Evolutionary conservation across 192 early-diverging fungal species (phyloP), one percentile per base, ranked within the genome.

Genomic region (Backusella parvicylindrica): DNA sequence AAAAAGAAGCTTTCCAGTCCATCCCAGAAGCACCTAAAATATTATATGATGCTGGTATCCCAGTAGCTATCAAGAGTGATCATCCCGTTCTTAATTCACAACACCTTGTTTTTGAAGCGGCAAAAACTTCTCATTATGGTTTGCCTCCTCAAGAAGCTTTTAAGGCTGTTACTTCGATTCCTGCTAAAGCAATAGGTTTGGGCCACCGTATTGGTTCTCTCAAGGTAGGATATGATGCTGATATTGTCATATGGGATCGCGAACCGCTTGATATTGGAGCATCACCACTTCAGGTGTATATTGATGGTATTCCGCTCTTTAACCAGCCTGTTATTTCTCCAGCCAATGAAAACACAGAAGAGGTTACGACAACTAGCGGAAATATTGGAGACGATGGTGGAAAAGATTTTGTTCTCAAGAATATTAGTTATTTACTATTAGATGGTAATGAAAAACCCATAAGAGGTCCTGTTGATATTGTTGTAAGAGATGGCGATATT

Each of bases 1-100:
- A 95, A 77, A 89, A 89, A 68, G 92, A 95, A 77, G 92, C 93
- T 2, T 94, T 91, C 75, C 84, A 88, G 68, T 85, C 84, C 26
- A 87, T 86, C 23, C 86, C 89, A 7, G 47, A 86, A 33, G 82
- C 84, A 2, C 89, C 90, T 1, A 84, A 87, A 72, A 89, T 91
- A 37, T 70, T 95, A 35, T 64, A 81, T 12, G 88, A 92, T 16
- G 89, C 89, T 5, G 91, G 91, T 18, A 89, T 95, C 35, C 71
- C 88, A 30, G 91, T 95, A 33, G 89, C 91, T 2, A 87, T 91
- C 75, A 95, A 94, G 79, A 86, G 83, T 56, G 93, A 95, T 71
- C 94, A 95, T 79, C 93, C 93, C 4, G 90, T 94, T 43, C 66
- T 89, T 18, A 92, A 94, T 77, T 80, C 90, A n/a, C 89, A 92